A percentile compares a stretch with the other conserved stretches of the same genome.
Conservation (phyloP, 495 filamentous ascomycete species). For the Tetracladium setigerum region DNA sequence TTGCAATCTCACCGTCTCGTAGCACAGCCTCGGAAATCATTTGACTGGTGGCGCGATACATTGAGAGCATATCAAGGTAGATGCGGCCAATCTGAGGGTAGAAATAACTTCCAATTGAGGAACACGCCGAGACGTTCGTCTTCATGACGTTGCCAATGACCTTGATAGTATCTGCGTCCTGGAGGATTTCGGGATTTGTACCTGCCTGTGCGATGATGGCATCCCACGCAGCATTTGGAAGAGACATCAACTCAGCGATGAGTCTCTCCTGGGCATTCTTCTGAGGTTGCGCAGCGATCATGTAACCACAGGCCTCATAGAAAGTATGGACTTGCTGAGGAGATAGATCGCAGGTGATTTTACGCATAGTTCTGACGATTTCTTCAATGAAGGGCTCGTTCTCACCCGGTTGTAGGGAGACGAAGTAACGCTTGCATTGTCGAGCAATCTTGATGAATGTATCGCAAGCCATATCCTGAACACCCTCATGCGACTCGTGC, state of each 20-base stretch:
- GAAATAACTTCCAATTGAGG: slow-evolving; percentile 93
- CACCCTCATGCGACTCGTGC: slow-evolving; percentile 99
- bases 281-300: slow-evolving; percentile 97
- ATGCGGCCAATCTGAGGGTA: slow-evolving; percentile 98
- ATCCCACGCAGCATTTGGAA: slow-evolving; percentile 93
- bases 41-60: slow-evolving; percentile 94
- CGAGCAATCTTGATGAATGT: slow-evolving; percentile 99
- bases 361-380: slow-evolving; percentile 89
- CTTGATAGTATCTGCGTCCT: slow-evolving; percentile 92
- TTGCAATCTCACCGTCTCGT: slow-evolving; percentile 84
- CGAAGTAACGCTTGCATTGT: slow-evolving; percentile 95
- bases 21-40: slow-evolving; percentile 89
- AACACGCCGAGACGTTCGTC: slow-evolving; percentile 95
- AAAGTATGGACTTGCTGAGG: slow-evolving; percentile 98
- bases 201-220: slow-evolving; percentile 82
- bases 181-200: slow-evolving; percentile 70
- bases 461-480: slow-evolving; percentile 99
- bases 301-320: slow-evolving; percentile 98
- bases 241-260: slow-evolving; percentile 83
- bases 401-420: slow-evolving; percentile 91
- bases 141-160: slow-evolving; percentile 99
- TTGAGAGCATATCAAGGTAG: slow-evolving; percentile 96
- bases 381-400: slow-evolving; percentile 96
- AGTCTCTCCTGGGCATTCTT: slow-evolving; percentile 83
- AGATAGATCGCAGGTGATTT: slow-evolving; percentile 89